Evolutionary conservation across 257 asterid genomes (phyloP).

Genomic region (Linderniella brevidens): DNA sequence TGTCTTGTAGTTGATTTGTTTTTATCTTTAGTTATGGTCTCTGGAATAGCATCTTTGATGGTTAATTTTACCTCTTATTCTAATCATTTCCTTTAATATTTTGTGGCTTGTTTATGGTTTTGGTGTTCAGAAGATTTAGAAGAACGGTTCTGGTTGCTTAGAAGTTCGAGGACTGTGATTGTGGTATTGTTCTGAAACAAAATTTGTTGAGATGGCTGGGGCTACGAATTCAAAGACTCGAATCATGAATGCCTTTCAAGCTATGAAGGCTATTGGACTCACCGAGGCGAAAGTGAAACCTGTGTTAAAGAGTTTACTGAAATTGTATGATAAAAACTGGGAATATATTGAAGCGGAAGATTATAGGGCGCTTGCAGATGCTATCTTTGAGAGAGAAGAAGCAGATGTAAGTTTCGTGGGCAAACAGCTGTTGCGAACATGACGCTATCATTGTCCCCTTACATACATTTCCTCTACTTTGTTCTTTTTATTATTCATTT

Average conservation of each 20-base stretch:
- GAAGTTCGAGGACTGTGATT: too few species aligned
- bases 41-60: too few species aligned
- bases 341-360: slow-evolving; percentile 65
- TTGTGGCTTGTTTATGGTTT: too few species aligned
- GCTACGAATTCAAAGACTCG: slow-evolving; percentile 26
- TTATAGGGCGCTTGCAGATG: slow-evolving; percentile 74
- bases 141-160: too few species aligned
- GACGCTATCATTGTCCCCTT: slow-evolving; percentile 5
- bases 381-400: slow-evolving; percentile 61
- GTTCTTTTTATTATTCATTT: neutral
- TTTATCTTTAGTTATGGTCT: too few species aligned
- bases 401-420: slow-evolving; percentile 31
- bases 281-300: slow-evolving; percentile 54
- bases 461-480: neutral
- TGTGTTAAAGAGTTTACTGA: slow-evolving; percentile 48
- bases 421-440: slow-evolving; percentile 1
- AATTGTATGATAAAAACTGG: slow-evolving; percentile 62
- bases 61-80: too few species aligned
- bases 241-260: slow-evolving; percentile 41
- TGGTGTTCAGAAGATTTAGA: too few species aligned
- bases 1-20: too few species aligned
- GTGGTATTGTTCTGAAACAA: slow-evolving; percentile 20
- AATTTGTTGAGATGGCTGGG: slow-evolving; percentile 13
- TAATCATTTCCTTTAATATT: too few species aligned
- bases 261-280: slow-evolving; percentile 67